phyloP scores from a whole-genome alignment of 2,329 filamentous ascomycete species.

The Fusarium tjaetaba region DNA sequence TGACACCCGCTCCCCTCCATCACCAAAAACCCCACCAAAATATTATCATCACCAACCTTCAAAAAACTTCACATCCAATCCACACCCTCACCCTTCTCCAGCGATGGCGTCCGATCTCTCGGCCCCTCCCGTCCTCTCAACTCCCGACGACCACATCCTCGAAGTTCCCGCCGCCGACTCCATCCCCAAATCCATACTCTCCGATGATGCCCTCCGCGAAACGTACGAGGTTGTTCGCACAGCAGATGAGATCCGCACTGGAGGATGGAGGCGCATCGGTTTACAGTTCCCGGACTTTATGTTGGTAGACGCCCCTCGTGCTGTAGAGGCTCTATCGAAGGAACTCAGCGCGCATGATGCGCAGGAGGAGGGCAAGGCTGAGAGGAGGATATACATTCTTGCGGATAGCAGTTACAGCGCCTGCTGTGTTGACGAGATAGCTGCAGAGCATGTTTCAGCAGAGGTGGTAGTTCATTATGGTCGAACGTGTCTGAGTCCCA shows the following conservation, averaged over 20 bases:
- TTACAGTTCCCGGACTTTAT: slow-evolving; percentile 97
- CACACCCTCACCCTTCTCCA: not conserved
- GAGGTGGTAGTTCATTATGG: slow-evolving; percentile 96
- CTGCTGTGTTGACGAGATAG: slow-evolving; percentile 97
- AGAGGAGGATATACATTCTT: slow-evolving; percentile 76
- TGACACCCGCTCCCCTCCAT: slow-evolving; percentile 40
- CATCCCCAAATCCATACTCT: slow-evolving; percentile 47
- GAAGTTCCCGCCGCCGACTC: slow-evolving; percentile 59
- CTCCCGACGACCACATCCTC: slow-evolving; percentile 68
- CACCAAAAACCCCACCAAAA: slow-evolving; percentile 36
- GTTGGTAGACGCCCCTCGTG: slow-evolving; percentile 84
- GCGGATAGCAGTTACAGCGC: slow-evolving; percentile 97
- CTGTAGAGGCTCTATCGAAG: slow-evolving; percentile 67
- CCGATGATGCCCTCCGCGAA: slow-evolving; percentile 75
- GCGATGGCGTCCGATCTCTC: slow-evolving; percentile 60
- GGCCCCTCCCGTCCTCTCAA: slow-evolving; percentile 69
- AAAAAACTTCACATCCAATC: not conserved
- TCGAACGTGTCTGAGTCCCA: slow-evolving; percentile 89
- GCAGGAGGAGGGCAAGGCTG: slow-evolving; percentile 1
- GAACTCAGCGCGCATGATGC: slow-evolving; percentile 39
- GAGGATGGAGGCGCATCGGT: slow-evolving; percentile 79
- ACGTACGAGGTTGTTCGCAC: slow-evolving; percentile 90
- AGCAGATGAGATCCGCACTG: slow-evolving; percentile 75
- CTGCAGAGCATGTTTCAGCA: slow-evolving; percentile 90
- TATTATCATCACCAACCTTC: slow-evolving; percentile 14